These are phyloP conservation scores for Botrytis byssoidea DNA, from an alignment of 2,329 filamentous ascomycete species.

Conservation along the genomic window DNA sequence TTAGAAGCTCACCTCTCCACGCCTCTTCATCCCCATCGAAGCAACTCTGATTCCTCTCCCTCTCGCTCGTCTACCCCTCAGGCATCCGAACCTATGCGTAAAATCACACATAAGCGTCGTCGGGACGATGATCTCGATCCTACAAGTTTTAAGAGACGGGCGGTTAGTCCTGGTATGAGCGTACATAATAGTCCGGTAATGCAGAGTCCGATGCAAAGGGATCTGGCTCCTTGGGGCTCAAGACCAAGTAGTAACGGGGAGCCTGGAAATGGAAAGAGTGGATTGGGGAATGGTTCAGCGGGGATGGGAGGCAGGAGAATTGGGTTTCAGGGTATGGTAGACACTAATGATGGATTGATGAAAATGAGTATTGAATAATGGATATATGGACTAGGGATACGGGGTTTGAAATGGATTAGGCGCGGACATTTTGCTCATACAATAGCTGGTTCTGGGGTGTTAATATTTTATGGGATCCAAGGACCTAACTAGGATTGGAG, in stretches of 20 bases:
- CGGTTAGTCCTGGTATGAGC: slow-evolving; percentile 88
- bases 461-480: neutral
- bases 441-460: neutral
- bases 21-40: slow-evolving; percentile 33
- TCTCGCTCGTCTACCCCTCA: slow-evolving; percentile 38
- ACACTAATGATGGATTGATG: slow-evolving; percentile 94
- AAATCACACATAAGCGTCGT: slow-evolving; percentile 78
- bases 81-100: slow-evolving; percentile 72
- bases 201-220: slow-evolving; percentile 77
- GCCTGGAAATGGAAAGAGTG: slow-evolving; percentile 44
- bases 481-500: neutral
- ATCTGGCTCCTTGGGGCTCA: slow-evolving; percentile 69
- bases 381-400: neutral
- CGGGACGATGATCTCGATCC: slow-evolving; percentile 90
- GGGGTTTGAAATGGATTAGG: neutral
- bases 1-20: slow-evolving; percentile 31
- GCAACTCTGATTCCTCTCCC: slow-evolving; percentile 33
- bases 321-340: slow-evolving; percentile 88
- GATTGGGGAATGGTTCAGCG: slow-evolving; percentile 26
- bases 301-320: slow-evolving; percentile 54
- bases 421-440: neutral
- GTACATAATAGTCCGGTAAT: slow-evolving; percentile 86
- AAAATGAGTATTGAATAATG: slow-evolving; percentile 89
- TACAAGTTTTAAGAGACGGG: slow-evolving; percentile 82
- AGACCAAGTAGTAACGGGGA: slow-evolving; percentile 57